Evolutionary conservation across 2,329 filamentous ascomycete species (phyloP).

Genomic region (Lachnellula suecica): DNA sequence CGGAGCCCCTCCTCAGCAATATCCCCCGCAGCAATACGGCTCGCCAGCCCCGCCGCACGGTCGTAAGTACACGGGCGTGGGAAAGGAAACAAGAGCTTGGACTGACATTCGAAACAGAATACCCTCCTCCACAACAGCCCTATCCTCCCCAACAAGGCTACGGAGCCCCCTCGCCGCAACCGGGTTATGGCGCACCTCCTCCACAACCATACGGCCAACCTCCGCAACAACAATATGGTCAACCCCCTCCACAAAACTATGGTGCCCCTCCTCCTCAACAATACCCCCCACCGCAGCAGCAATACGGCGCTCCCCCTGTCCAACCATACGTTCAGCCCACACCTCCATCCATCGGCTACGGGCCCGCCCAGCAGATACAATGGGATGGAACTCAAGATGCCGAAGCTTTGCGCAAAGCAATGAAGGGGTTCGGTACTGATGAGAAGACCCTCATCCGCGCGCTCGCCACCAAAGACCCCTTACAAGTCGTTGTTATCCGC

Average conservation of each 20-base stretch:
- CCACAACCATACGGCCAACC: slow-evolving; percentile 5
- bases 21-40: slow-evolving; percentile 18
- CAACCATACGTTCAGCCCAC: slow-evolving; percentile 49
- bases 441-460: slow-evolving; percentile 73
- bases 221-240: slow-evolving; percentile 11
- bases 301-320: slow-evolving; percentile 36
- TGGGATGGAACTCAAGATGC: slow-evolving; percentile 70
- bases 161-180: slow-evolving; percentile 3
- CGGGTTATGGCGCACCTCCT: slow-evolving; percentile 15
- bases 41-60: slow-evolving; percentile 16
- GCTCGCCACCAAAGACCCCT: slow-evolving; percentile 71
- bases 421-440: slow-evolving; percentile 93
- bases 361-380: slow-evolving; percentile 65
- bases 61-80: slow-evolving; percentile 9
- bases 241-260: slow-evolving; percentile 7
- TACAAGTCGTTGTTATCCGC: slow-evolving; percentile 71
- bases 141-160: slow-evolving; percentile 13
- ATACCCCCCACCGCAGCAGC: slow-evolving; percentile 24
- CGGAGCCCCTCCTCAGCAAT: slow-evolving; percentile 17
- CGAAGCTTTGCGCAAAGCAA: slow-evolving; percentile 71
- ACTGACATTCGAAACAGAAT: slow-evolving; percentile 1
- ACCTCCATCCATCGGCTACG: slow-evolving; percentile 72
- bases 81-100: neutral
- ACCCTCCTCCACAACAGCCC: slow-evolving; percentile 6
- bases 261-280: slow-evolving; percentile 9